phyloP scores from a whole-genome alignment of 1,284 basidiomycete genomes.

The Cystobasidium pallidum region DNA sequence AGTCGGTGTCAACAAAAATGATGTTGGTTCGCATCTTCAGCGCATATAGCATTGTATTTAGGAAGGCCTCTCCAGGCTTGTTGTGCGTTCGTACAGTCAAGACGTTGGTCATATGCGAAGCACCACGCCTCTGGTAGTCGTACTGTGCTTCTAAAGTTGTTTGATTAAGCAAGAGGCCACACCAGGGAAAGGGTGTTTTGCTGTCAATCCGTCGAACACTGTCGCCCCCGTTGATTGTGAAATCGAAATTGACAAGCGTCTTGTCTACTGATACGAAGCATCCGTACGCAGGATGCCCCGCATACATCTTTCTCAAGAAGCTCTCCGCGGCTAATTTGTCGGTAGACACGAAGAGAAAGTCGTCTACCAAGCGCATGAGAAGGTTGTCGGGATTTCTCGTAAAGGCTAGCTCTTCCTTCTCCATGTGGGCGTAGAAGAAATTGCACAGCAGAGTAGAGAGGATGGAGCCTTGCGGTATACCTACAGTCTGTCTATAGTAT shows the following conservation, averaged over 20 bases:
- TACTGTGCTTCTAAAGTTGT: constrained; percentile 68
- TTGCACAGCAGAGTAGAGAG: constrained; percentile 81
- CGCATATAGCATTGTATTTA: constrained; percentile 59
- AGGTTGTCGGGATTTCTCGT: constrained; percentile 67
- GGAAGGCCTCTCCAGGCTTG: constrained; percentile 52
- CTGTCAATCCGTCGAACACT: constrained; percentile 44
- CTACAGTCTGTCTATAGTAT: constrained; percentile 82
- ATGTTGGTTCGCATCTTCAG: constrained; percentile 71
- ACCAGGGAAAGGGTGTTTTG: constrained; percentile 72
- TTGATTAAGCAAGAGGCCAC: constrained; percentile 78
- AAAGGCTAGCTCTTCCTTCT: constrained; percentile 67
- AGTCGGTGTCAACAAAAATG: constrained; percentile 72
- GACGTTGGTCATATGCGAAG: constrained; percentile 53
- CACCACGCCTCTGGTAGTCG: constrained; percentile 54
- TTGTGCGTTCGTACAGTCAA: constrained; percentile 54
- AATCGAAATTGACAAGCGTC: constrained; percentile 82
- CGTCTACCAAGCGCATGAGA: constrained; percentile 84
- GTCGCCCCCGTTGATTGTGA: constrained; percentile 57
- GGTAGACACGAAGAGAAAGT: constrained; percentile 88
- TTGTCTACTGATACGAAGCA: constrained; percentile 87
- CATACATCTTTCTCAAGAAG: constrained; percentile 79
- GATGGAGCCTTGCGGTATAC: constrained; percentile 94
- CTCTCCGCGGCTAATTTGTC: constrained; percentile 65
- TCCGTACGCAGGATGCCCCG: constrained; percentile 83
- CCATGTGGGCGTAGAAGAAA: constrained; percentile 91